Percentiles rank a stretch among this genome's conserved stretches.
These are phyloP conservation scores for Aspergillus transmontanensis DNA, from an alignment of 2,329 filamentous ascomycete species.

Conservation along the genomic window DNA sequence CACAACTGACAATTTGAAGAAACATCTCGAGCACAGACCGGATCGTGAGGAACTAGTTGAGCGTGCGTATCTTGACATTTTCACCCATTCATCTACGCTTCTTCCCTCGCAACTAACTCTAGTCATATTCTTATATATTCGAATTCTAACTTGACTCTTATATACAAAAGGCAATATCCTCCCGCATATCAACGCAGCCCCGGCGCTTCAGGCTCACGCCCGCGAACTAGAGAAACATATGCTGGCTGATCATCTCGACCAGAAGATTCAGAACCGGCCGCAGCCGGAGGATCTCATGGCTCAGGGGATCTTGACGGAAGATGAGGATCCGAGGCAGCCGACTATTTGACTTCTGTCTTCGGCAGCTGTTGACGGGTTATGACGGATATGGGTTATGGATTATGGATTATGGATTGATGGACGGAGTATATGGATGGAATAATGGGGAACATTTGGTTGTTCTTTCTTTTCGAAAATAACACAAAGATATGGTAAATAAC, in stretches of 20 bases:
- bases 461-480: neutral
- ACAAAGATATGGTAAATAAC: neutral
- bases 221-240: slow-evolving; percentile 86
- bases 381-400: neutral
- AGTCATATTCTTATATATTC: neutral
- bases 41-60: slow-evolving; percentile 77
- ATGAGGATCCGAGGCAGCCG: slow-evolving; percentile 49
- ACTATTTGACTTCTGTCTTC: slow-evolving; percentile 2
- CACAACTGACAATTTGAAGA: slow-evolving; percentile 65
- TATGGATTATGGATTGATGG: neutral
- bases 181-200: slow-evolving; percentile 74
- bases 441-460: neutral
- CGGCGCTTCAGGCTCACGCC: slow-evolving; percentile 76
- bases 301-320: slow-evolving; percentile 75
- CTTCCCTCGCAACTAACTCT: neutral
- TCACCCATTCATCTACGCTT: neutral
- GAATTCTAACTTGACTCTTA: neutral
- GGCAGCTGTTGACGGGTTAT: neutral
- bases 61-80: slow-evolving; percentile 55
- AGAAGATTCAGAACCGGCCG: slow-evolving; percentile 79
- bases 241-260: slow-evolving; percentile 82
- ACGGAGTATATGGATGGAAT: neutral
- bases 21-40: slow-evolving; percentile 63
- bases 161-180: slow-evolving; percentile 46
- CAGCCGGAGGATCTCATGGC: slow-evolving; percentile 74